Base-by-base conservation (phyloP, 371 early-diverging fungal genomes). In the Mucor velutinosus region DNA sequence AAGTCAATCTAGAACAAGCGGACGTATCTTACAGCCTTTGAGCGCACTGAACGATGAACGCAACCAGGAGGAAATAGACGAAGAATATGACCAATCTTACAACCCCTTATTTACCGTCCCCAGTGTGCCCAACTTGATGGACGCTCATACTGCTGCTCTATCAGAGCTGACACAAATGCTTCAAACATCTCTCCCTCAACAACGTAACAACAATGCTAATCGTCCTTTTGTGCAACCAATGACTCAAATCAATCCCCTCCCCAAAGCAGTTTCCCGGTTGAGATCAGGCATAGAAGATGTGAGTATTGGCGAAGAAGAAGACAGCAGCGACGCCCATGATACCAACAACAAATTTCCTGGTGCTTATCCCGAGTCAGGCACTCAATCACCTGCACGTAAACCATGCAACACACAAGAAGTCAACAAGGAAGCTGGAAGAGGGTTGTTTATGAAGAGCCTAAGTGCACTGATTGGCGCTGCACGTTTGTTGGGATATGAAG, bases 61-160 rank as follows among this genome's bases (percentile, higher is more conserved):
- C 15, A 35, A 62, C 10, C 72, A 76, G 37, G 74, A 78, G 41
- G 84, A 83, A 65, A 69, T 75, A 43, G 75, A 78, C 19, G 83
- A 83, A 65, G 83, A 83, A 65, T 84, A 83, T 35, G 84, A 84
- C 59, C 76, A 76, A 37, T 78, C 80, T 0, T 80, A 77, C 43
- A 84, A 84, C 49, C 84, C 84, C 10, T 66, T 84, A 7, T 80
- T 76, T 41, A 81, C 81, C n/a, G 84, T 84, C 0, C 84, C 84
- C 15, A 84, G 84, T 62, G 80, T 84, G 19, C 81, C 81, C 19
- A 78, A 81, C 51, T 56, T 84, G n/a, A 77, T 81, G 77, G 84
- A 78, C 61, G 60, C 74, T 19, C 81, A 83, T 43, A 71, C 74
- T 5, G 66, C 75, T 15, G 81, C 81, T 3, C 58, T 84, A 25